These are phyloP conservation scores for Serendipita sp. DNA, from an alignment of 768 basidiomycete species.

Conservation along the genomic window DNA sequence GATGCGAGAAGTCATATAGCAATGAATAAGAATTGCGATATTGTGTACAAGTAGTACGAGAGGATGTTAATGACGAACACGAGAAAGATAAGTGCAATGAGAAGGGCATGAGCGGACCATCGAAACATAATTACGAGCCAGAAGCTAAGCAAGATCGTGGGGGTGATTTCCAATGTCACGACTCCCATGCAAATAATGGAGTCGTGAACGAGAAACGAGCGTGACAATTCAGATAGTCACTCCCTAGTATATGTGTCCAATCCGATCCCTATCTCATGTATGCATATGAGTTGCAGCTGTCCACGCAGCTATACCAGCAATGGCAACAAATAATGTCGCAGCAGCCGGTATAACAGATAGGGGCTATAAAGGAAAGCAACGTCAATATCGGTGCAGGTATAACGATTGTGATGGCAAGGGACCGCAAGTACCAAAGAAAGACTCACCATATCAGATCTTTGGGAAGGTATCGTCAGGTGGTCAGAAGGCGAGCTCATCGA, in stretches of 20 bases:
- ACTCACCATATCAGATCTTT: background rate
- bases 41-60: conserved; percentile 2
- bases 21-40: conserved; percentile 2
- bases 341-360: background rate
- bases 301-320: background rate
- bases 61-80: background rate
- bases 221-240: no score
- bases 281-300: conserved; percentile 3
- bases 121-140: no score
- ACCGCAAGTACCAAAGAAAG: background rate
- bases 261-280: background rate
- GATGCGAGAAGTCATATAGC: background rate
- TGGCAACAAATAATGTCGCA: background rate
- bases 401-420: background rate
- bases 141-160: no score
- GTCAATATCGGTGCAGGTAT: no score
- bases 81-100: background rate
- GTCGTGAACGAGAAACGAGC: no score
- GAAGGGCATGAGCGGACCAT: background rate
- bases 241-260: no score
- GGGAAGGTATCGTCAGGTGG: background rate
- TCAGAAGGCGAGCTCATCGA: background rate
- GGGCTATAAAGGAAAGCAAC: background rate
- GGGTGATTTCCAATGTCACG: no score
- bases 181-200: no score